A percentile compares a stretch with the other conserved stretches of the same genome.
Evolutionary conservation across 1,284 basidiomycete species (phyloP).

Genomic region (Termitomyces sp.): DNA sequence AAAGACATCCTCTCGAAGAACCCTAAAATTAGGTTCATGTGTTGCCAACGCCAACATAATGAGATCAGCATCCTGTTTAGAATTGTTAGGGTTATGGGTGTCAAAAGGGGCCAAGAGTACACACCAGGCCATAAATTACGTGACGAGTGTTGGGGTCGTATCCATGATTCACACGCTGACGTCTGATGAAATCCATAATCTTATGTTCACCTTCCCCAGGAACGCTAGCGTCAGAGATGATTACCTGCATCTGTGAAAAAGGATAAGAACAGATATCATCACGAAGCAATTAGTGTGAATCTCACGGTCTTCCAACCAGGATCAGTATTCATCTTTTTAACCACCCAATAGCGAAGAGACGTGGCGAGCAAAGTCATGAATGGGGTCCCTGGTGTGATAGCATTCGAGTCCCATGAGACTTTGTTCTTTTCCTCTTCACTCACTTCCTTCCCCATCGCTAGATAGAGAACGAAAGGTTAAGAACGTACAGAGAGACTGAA

Average conservation of each 20-base stretch:
- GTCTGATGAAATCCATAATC: conserved; percentile 98
- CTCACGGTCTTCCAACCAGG: conserved; percentile 91
- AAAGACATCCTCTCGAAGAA: conserved; percentile 98
- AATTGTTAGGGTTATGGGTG: conserved; percentile 10
- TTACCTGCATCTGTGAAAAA: conserved; percentile 73
- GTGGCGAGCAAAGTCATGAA: conserved; percentile 94
- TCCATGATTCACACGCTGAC: conserved; percentile 81
- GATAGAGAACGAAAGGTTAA: neutral
- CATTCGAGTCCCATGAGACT: conserved; percentile 95
- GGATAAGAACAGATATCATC: neutral
- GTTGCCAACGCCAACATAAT: conserved; percentile 99
- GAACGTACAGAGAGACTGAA: neutral
- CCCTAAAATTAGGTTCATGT: conserved; percentile 96
- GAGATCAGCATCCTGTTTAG: conserved; percentile 88
- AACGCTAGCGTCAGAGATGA: conserved; percentile 96
- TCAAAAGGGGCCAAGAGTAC: conserved; percentile 22
- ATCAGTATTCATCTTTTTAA: conserved; percentile 91
- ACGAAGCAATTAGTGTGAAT: conserved; percentile 12
- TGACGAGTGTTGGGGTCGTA: conserved; percentile 96
- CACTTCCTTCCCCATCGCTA: conserved; percentile 87
- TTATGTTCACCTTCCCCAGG: conserved; percentile 99
- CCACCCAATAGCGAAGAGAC: conserved; percentile 95
- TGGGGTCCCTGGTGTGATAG: conserved; percentile 97
- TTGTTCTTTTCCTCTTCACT: conserved; percentile 83
- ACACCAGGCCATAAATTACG: conserved; percentile 94